Conservation (phyloP, 495 filamentous ascomycete genomes). For the Hyphodiscus hymeniophilus region DNA sequence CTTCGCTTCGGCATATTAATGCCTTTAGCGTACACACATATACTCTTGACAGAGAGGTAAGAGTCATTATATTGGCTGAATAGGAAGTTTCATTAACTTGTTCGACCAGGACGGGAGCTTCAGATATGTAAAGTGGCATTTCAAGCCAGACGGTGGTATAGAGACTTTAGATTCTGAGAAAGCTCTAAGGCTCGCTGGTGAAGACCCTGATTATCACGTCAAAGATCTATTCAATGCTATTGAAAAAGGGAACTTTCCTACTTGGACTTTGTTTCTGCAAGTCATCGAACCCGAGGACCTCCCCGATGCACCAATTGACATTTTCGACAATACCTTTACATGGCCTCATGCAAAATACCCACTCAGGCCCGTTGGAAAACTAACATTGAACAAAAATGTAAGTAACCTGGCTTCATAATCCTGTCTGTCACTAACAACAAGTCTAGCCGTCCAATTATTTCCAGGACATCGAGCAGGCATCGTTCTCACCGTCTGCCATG, state of each 20-base stretch:
- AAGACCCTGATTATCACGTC: constrained; percentile 53
- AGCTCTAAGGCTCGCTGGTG: constrained; percentile 36
- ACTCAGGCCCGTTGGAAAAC: constrained; percentile 55
- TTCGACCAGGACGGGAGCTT: constrained; percentile 40
- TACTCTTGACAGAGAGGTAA: constrained; percentile 25
- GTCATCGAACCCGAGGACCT: constrained; percentile 53
- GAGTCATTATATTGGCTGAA: not conserved
- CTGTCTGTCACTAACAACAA: too few species aligned
- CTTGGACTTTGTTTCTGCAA: constrained; percentile 56
- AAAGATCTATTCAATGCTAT: constrained; percentile 55
- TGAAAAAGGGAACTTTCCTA: constrained; percentile 43
- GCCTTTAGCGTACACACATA: constrained; percentile 62
- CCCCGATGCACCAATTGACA: constrained; percentile 48
- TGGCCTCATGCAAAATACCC: constrained; percentile 66
- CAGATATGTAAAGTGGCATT: constrained; percentile 63
- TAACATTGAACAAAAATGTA: constrained; percentile 61
- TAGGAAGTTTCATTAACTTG: too few species aligned
- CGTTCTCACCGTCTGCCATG: constrained; percentile 70
- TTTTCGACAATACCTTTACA: constrained; percentile 62
- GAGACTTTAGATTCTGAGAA: constrained; percentile 49
- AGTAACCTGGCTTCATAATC: not conserved
- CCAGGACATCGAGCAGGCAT: constrained; percentile 72
- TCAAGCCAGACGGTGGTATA: constrained; percentile 52
- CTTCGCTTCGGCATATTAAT: constrained; percentile 53
- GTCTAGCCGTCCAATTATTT: constrained; percentile 53